These are phyloP conservation scores for Calendula officinalis DNA, from an alignment of 129 eudicot species.

Conservation along the genomic window DNA sequence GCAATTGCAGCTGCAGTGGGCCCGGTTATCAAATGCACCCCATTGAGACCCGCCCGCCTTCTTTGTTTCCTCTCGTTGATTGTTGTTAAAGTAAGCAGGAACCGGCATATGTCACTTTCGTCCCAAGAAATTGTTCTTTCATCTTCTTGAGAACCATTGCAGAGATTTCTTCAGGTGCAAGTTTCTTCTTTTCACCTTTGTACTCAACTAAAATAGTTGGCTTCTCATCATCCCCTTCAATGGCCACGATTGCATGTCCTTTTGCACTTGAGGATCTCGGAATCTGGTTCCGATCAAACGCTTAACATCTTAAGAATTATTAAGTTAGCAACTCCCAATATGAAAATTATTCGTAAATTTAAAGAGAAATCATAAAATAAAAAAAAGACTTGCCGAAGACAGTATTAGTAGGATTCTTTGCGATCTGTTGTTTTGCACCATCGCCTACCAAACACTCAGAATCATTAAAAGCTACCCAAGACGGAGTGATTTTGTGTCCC, in stretches of 20 bases:
- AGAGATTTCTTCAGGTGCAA: background rate
- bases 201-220: background rate
- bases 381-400: no score
- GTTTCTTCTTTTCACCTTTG: background rate
- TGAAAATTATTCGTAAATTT: background rate
- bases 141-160: background rate
- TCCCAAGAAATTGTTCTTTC: background rate
- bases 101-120: slow-evolving; percentile 3
- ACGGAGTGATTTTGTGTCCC: background rate
- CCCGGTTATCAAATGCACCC: slow-evolving; percentile 44
- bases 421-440: no score
- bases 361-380: no score
- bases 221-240: background rate
- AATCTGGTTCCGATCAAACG: background rate
- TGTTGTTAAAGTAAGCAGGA: background rate
- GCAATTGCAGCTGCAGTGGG: no score
- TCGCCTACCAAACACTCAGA: background rate
- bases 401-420: no score
- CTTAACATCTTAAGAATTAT: background rate
- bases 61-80: slow-evolving; percentile 4
- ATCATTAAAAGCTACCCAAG: background rate
- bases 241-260: background rate
- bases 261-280: slow-evolving; percentile 1
- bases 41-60: slow-evolving; percentile 31
- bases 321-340: background rate